Conservation (phyloP, 495 filamentous ascomycete genomes). For the Hyaloscypha bicolor region DNA sequence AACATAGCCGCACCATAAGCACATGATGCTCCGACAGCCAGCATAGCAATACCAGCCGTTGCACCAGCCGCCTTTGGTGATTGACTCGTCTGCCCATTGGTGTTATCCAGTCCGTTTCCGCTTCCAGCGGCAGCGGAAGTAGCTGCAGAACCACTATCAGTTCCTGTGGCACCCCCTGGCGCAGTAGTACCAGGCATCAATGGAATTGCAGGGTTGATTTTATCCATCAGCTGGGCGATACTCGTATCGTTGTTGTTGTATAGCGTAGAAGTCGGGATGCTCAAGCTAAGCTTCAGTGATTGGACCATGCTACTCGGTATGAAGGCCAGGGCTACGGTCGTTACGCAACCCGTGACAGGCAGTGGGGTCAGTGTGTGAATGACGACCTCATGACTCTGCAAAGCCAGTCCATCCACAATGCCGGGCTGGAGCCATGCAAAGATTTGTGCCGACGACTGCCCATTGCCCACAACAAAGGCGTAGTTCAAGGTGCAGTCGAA, state of each 20-base stretch:
- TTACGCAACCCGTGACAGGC: conserved; percentile 82
- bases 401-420: conserved; percentile 64
- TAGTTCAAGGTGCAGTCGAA: conserved; percentile 83
- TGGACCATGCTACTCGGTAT: conserved; percentile 69
- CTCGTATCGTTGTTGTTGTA: conserved; percentile 67
- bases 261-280: conserved; percentile 66
- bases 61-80: conserved; percentile 65
- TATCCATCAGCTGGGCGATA: conserved; percentile 66
- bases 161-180: conserved; percentile 36
- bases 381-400: conserved; percentile 51
- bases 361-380: conserved; percentile 79
- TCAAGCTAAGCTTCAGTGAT: conserved; percentile 63
- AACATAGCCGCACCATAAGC: conserved; percentile 99
- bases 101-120: conserved; percentile 42
- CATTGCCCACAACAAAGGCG: conserved; percentile 69
- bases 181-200: conserved; percentile 62
- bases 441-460: conserved; percentile 79
- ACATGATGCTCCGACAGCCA: conserved; percentile 76
- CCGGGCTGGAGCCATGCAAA: conserved; percentile 79
- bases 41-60: conserved; percentile 82
- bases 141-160: conserved; percentile 24
- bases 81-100: conserved; percentile 35
- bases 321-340: conserved; percentile 76
- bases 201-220: conserved; percentile 86
- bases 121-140: conserved; percentile 18